phyloP scores from a whole-genome alignment of 2,329 filamentous ascomycete species.

The Decorospora gaudefroyi region DNA sequence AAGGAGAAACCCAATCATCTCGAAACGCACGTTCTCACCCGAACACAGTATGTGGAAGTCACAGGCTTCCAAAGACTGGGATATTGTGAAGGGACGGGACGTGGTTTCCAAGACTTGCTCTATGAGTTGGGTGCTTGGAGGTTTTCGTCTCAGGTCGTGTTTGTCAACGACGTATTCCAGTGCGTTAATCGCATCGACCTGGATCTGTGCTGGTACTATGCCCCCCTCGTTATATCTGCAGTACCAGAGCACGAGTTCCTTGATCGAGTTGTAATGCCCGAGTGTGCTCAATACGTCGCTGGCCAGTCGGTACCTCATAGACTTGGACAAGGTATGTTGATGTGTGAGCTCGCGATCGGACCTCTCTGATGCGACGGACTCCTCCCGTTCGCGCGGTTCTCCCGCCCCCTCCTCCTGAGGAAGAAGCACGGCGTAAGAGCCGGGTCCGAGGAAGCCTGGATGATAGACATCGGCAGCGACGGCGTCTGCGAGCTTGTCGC shows the following conservation, averaged over 20 bases:
- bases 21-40: constrained; percentile 46
- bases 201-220: constrained; percentile 44
- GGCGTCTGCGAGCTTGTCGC: constrained; percentile 40
- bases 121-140: constrained; percentile 34
- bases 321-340: constrained; percentile 39
- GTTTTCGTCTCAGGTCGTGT: constrained; percentile 31
- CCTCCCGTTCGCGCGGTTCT: constrained; percentile 22
- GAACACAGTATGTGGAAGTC: constrained; percentile 49
- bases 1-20: constrained; percentile 48
- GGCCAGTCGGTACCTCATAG: constrained; percentile 39
- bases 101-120: constrained; percentile 36
- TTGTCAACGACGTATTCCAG: constrained; percentile 40
- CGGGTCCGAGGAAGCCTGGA: constrained; percentile 43
- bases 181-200: constrained; percentile 41
- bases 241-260: constrained; percentile 32
- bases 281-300: constrained; percentile 34
- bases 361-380: constrained; percentile 33
- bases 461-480: constrained; percentile 40
- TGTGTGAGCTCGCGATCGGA: constrained; percentile 37
- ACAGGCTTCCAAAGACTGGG: constrained; percentile 30
- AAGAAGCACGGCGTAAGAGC: constrained; percentile 39
- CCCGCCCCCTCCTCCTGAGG: constrained; percentile 33
- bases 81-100: constrained; percentile 32
- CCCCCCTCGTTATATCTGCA: constrained; percentile 38
- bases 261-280: constrained; percentile 34